Percentiles rank a stretch among this genome's conserved stretches.
phyloP scores from a whole-genome alignment of 2,329 filamentous ascomycete genomes.

The Phaeosphaeria sp. region DNA sequence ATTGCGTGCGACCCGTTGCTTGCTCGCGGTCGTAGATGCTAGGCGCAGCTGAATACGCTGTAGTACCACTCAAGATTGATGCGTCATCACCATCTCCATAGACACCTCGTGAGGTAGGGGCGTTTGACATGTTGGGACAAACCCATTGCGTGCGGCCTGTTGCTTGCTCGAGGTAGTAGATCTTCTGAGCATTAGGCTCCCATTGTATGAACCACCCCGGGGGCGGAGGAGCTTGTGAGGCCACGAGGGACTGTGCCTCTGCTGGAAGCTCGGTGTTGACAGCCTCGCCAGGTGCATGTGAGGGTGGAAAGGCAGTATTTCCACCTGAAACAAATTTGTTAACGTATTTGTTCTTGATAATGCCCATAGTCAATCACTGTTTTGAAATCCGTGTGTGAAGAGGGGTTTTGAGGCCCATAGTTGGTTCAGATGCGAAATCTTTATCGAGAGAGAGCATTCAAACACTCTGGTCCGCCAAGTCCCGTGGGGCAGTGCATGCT shows the following conservation, averaged over 20 bases:
- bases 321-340: neutral
- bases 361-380: neutral
- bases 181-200: constrained; percentile 65
- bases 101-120: neutral
- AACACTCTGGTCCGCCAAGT: neutral
- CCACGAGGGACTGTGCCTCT: constrained; percentile 45
- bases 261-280: neutral
- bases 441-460: neutral
- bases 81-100: neutral
- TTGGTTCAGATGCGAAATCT: neutral
- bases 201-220: constrained; percentile 67
- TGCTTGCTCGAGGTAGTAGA: constrained; percentile 68
- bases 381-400: neutral
- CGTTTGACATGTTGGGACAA: constrained; percentile 12
- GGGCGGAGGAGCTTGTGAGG: constrained; percentile 54
- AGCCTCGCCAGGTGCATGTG: neutral
- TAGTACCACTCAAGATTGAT: neutral
- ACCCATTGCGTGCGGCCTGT: constrained; percentile 70
- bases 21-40: constrained; percentile 71
- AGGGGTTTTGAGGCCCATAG: too few species aligned
- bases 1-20: constrained; percentile 66
- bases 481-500: neutral
- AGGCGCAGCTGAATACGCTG: too few species aligned
- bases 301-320: neutral
- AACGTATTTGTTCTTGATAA: neutral